Percentiles rank a stretch among this genome's conserved stretches.
Evolutionary conservation across 2,329 filamentous ascomycete species (phyloP).

Genomic region (Coccinonectria pachysandricola): DNA sequence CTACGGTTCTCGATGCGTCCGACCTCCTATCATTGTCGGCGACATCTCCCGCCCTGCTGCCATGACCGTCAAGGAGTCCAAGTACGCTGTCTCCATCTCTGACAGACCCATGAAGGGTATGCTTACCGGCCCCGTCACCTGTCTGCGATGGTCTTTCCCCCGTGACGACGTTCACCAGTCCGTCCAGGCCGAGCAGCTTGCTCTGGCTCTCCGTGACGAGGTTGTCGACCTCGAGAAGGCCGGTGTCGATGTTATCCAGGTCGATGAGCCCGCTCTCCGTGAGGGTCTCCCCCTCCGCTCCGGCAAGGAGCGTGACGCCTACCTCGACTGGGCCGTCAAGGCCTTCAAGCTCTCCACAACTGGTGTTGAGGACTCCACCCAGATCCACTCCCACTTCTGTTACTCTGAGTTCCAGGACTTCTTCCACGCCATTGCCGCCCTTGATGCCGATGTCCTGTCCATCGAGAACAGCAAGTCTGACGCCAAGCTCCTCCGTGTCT

Average conservation of each 20-base stretch:
- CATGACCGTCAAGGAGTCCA: slow-evolving; percentile 99
- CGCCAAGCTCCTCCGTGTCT: slow-evolving; percentile 97
- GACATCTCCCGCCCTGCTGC: slow-evolving; percentile 93
- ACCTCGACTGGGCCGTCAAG: slow-evolving; percentile 95
- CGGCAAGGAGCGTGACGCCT: slow-evolving; percentile 90
- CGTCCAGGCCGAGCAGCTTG: slow-evolving; percentile 96
- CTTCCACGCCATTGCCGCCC: slow-evolving; percentile 98
- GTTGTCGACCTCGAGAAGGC: slow-evolving; percentile 96
- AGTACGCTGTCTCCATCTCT: slow-evolving; percentile 92
- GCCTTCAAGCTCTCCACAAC: slow-evolving; percentile 94
- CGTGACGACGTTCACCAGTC: slow-evolving; percentile 99
- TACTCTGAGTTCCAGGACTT: slow-evolving; percentile 99
- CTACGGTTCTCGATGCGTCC: slow-evolving; percentile 96
- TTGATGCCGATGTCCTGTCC: slow-evolving; percentile 95
- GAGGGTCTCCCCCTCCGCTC: slow-evolving; percentile 96
- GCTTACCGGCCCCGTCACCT: slow-evolving; percentile 98
- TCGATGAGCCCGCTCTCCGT: slow-evolving; percentile 97
- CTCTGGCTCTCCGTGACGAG: slow-evolving; percentile 95
- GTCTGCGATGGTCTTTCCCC: slow-evolving; percentile 98
- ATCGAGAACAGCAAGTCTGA: slow-evolving; percentile 99
- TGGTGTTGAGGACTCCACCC: slow-evolving; percentile 87
- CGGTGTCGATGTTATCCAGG: slow-evolving; percentile 95
- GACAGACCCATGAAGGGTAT: slow-evolving; percentile 99
- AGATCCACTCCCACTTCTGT: slow-evolving; percentile 99
- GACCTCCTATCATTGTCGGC: slow-evolving; percentile 95